Evolutionary conservation across 352 stramenopile genomes (phyloP), one percentile per base, ranked within the genome.

Genomic region (Pythium rhizo-oryzae): DNA sequence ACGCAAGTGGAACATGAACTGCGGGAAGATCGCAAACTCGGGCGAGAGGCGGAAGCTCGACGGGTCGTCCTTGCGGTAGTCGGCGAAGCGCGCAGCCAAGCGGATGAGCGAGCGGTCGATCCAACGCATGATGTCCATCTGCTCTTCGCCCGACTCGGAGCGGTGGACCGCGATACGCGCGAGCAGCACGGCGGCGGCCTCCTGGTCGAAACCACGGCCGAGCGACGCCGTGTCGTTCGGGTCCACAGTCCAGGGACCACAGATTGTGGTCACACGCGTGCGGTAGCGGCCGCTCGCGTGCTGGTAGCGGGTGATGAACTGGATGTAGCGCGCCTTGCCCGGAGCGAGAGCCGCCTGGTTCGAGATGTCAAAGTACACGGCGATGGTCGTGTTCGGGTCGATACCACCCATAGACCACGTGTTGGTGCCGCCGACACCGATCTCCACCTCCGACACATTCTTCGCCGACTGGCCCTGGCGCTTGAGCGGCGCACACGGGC

Each of bases 1-100:
- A n/a, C 98, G 90, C 59, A 99, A 74, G 85, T 99, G 97, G 83
- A 99, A 99, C 91, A 99, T 99, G 77, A 99, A 99, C 82, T 99
- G 98, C 52, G 98, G 98, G 80, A 99, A 99, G 67, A 99, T 97
- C 58, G 92, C 93, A 72, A 99, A 99, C 87, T 99, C 97, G 23
- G 93, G 85, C 53, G 94, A 93, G 44, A 99, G 82, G 0, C 94
- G 89, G 79, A 99, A 99, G 43, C 85, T 98, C 59, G 86, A 96
- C 35, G 97, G 96, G 74, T 99, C 96, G 75, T 99, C 98, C 72
- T 98, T 98, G 66, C 92, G 82, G 80, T 99, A 99, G 67, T 99
- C 93, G 15, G 97, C 98, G 80, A 99, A 99, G 65, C 98, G 98
- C n/a, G 97, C 79, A 62, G 96, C 99, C 39, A 99, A 81, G n/a